Base-by-base conservation (phyloP, 2,329 filamentous ascomycete species). In the Aspergillus proliferans region DNA sequence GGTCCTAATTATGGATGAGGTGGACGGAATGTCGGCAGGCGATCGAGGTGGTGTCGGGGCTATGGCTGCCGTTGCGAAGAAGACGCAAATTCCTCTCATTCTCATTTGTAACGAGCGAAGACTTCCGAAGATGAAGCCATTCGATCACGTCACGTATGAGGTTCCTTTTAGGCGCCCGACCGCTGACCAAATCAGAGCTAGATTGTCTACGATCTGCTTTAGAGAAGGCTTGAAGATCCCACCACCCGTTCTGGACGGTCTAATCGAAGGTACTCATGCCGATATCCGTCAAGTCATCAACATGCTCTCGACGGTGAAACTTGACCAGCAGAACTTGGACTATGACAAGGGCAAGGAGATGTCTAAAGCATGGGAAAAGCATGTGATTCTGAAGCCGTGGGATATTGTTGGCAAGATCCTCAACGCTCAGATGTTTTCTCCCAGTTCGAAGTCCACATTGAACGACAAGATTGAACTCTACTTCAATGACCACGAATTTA, bases 381-480 rank as follows among this genome's bases (percentile, higher is more conserved):
- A 97, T 65, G 84, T 97, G 34, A 83, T 98, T 12, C 75, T 98
- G 48, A 97, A 97, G 71, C 93, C 93, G 0, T 98, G 93, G 93
- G 93, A 98, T 64, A 98, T 98, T 61, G 91, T 88, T 53, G 82
- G 87, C 65, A 96, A 96, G 73, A 89, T 98, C 65, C 81, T 98
- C 5, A 88, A 82, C 22, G 85, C 89, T 3, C 88, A 89, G 34
- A 82, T 96, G 70, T 98, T 97, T 70, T 80, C 87, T 21, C 80
- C 84, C 4, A 83, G 84, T 45, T 94, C 89, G 71, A 94, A 88
- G 57, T 77, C 88, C 3, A 95, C 89, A 0, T 75, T 98, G 33
- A 97, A 97, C 65, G 92, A 98, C 69, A 98, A 98, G 76, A 93
- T 94, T 54, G 92, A 98, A 71, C 82, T 98, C 1, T 98, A 98